Conservation (phyloP, 2,329 filamentous ascomycete species). For the Colletotrichum cereale region DNA sequence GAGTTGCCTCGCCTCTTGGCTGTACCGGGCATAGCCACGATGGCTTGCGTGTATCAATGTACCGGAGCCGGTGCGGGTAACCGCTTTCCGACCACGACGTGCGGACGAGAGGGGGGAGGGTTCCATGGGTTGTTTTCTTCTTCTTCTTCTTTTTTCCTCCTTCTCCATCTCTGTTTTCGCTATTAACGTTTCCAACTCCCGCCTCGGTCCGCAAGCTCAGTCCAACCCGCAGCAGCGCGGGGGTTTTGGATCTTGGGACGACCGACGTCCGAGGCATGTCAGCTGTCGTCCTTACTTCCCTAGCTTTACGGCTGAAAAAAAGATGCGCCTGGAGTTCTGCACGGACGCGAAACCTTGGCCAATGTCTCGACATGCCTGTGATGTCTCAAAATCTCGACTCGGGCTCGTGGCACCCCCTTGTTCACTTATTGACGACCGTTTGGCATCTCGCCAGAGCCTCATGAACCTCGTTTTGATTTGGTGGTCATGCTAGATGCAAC, state of each 20-base stretch:
- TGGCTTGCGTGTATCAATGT: conserved; percentile 34
- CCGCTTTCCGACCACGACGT: not conserved
- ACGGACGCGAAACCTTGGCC: conserved; percentile 18
- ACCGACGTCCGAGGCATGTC: conserved; percentile 23
- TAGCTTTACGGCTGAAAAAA: conserved; percentile 37
- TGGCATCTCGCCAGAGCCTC: not conserved
- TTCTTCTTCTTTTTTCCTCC: not conserved
- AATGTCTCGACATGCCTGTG: conserved; percentile 6
- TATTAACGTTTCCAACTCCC: not conserved
- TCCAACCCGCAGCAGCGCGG: not conserved
- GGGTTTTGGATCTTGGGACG: conserved; percentile 12
- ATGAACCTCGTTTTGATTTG: not conserved
- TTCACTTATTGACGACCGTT: not conserved
- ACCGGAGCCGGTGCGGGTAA: not conserved
- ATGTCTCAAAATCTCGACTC: conserved; percentile 1
- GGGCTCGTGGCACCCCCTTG: not conserved
- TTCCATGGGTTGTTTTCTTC: not conserved
- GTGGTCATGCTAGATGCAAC: too few relatives aligned
- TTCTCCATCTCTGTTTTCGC: not conserved
- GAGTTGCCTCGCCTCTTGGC: conserved; percentile 26
- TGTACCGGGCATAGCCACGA: conserved; percentile 34
- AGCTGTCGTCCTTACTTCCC: conserved; percentile 5
- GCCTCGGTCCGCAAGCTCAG: not conserved
- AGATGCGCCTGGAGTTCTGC: conserved; percentile 10
- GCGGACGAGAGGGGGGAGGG: not conserved